Conservation (phyloP, 2,329 filamentous ascomycete genomes). For the Camptophora hylomeconis region DNA sequence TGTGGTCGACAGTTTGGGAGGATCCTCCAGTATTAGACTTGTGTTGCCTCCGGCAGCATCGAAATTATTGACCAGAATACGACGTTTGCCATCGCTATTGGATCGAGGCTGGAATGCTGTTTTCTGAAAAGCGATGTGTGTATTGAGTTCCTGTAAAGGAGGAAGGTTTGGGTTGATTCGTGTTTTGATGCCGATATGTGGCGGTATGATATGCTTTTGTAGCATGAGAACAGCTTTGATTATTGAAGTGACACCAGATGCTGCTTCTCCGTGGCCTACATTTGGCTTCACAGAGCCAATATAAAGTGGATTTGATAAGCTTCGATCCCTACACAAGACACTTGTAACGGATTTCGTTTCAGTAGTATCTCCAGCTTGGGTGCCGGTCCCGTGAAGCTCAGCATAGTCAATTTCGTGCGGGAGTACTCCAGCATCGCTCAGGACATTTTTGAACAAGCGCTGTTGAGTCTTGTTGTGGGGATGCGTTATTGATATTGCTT, state of each 20-base stretch:
- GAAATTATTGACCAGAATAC: constrained; percentile 51
- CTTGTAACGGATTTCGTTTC: constrained; percentile 69
- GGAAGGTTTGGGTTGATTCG: constrained; percentile 35
- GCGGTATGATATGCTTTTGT: constrained; percentile 46
- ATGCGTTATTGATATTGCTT: constrained; percentile 28
- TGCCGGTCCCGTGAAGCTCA: constrained; percentile 84
- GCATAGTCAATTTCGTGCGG: constrained; percentile 69
- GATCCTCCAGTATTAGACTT: constrained; percentile 31
- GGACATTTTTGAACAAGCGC: constrained; percentile 24
- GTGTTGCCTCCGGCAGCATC: constrained; percentile 59
- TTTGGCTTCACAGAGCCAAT: constrained; percentile 53
- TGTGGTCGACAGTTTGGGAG: constrained; percentile 17
- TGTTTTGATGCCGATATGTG: constrained; percentile 50
- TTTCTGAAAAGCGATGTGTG: constrained; percentile 34
- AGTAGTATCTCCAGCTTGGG: constrained; percentile 68
- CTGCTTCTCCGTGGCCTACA: constrained; percentile 37
- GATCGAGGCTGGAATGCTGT: constrained; percentile 25
- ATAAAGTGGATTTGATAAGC: no score
- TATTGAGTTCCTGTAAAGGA: constrained; percentile 29
- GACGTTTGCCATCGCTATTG: constrained; percentile 23
- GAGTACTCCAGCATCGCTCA: constrained; percentile 36
- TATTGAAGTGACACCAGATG: constrained; percentile 31
- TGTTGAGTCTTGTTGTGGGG: constrained; percentile 21
- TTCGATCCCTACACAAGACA: constrained; percentile 41
- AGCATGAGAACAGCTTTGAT: constrained; percentile 52